Conservation (phyloP, 371 early-diverging fungal genomes). For the Nematocida sp. region DNA sequence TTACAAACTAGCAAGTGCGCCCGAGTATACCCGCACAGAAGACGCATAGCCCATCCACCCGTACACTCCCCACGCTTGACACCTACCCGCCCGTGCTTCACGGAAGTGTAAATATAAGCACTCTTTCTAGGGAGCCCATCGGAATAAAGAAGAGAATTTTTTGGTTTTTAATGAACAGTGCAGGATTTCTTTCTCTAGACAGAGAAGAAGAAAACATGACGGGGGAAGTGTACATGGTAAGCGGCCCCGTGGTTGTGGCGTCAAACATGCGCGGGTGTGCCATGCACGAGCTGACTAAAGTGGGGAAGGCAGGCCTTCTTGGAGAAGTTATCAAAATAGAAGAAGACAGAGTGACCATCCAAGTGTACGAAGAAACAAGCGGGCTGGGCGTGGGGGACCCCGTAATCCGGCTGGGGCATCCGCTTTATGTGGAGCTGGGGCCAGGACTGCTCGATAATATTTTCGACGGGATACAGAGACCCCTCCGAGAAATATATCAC, state of each 20-base stretch:
- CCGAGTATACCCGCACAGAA: neutral
- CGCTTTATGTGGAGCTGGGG: slow-evolving; percentile 95
- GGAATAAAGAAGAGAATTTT: slow-evolving; percentile 22
- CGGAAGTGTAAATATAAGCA: neutral
- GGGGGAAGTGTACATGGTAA: slow-evolving; percentile 77
- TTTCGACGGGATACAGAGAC: slow-evolving; percentile 99
- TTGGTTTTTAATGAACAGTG: slow-evolving; percentile 16
- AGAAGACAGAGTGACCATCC: slow-evolving; percentile 92
- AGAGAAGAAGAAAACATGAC: slow-evolving; percentile 45
- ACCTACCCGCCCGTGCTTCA: neutral
- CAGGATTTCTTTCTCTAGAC: slow-evolving; percentile 28
- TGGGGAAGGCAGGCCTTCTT: slow-evolving; percentile 87
- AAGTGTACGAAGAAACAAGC: slow-evolving; percentile 97
- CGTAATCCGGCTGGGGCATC: slow-evolving; percentile 87
- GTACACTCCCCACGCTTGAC: neutral
- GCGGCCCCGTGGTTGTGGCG: slow-evolving; percentile 97
- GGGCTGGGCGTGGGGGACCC: slow-evolving; percentile 97
- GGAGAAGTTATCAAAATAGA: slow-evolving; percentile 99
- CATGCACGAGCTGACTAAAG: slow-evolving; percentile 98
- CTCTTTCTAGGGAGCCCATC: neutral
- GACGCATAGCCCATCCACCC: neutral
- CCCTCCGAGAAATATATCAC: slow-evolving; percentile 87
- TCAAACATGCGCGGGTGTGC: slow-evolving; percentile 94
- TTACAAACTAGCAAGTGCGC: neutral
- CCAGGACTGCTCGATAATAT: slow-evolving; percentile 96